These are phyloP conservation scores for Globisporangium radiosum DNA, from an alignment of 352 stramenopile species.

Conservation along the genomic window DNA sequence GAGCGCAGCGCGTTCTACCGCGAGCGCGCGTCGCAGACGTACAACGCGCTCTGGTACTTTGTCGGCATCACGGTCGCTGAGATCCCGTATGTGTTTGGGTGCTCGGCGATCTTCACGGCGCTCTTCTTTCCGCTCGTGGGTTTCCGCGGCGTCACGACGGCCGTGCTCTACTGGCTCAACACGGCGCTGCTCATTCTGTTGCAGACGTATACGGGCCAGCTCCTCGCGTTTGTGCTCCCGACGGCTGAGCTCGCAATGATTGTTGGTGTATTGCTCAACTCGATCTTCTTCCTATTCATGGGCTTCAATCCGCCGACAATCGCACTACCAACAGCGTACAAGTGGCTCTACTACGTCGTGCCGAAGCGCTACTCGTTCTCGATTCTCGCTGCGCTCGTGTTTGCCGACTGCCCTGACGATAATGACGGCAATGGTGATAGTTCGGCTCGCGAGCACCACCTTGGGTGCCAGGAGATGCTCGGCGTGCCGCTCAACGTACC, in stretches of 20 bases:
- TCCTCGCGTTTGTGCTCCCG: conserved; percentile 32
- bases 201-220: conserved; percentile 43
- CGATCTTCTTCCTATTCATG: conserved; percentile 29
- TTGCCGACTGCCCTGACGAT: conserved; percentile 27
- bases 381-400: conserved; percentile 32
- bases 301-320: conserved; percentile 36
- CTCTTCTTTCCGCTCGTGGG: conserved; percentile 58
- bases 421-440: conserved; percentile 4
- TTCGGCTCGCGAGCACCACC: conserved; percentile 6
- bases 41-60: conserved; percentile 56
- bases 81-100: conserved; percentile 8
- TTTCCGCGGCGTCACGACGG: conserved; percentile 27
- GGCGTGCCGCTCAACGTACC: conserved; percentile 2
- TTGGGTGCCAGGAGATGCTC: conserved; percentile 13
- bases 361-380: conserved; percentile 39
- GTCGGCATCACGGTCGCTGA: not conserved
- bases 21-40: conserved; percentile 81
- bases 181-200: conserved; percentile 34
- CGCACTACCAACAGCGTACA: conserved; percentile 34
- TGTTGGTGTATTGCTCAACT: conserved; percentile 28
- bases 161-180: conserved; percentile 35
- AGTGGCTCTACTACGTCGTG: conserved; percentile 56
- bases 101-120: conserved; percentile 3
- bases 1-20: conserved; percentile 88
- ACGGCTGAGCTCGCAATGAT: conserved; percentile 36